Base-by-base conservation (phyloP, 805 yeast genomes). In the Cyberlindnera lachancei region DNA sequence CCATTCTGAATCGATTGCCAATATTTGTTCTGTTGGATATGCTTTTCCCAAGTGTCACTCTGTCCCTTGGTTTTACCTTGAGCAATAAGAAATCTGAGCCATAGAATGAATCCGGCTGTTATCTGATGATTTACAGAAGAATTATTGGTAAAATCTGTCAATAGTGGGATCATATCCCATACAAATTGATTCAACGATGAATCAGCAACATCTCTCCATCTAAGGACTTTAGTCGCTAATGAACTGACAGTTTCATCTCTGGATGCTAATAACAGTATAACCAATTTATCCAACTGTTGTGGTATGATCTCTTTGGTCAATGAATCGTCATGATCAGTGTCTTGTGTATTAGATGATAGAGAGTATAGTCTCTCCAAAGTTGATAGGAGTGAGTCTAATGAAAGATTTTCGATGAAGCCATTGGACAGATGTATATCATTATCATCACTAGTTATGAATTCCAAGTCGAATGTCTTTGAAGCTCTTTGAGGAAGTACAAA, bases 1-100 rank as follows among this genome's bases (percentile, higher is more conserved):
- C 84, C 80, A 17, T 43, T 41, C 45, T 80, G 84, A 15, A 84
- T 50, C 11, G 49, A 45, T 4, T 37, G 29, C 92, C 94, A 84
- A 42, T 76, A 79, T 1, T 45, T 40, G 3, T 50, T 47, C 1
- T n/a, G 7, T 18, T 35, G 30, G 8, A 39, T 37, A 7, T 26
- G 11, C 2, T 12, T 4, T 7, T 33, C 27, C 17, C 45, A 21
- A 34, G 23, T 6, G 17, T 16, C 8, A 19, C 41, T 18, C 2
- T 25, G 25, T 2, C 31, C 26, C n/a, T 21, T 23, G n/a, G 25
- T 8, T 15, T 42, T 39, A 11, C 40, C 44, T 6, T 39, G 27
- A 11, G 46, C 41, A 21, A 59, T 54, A 30, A 79, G 56, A 35
- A 65, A 65, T 34, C 85, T 63, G 25, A 80, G 51, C 75, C 84